These are phyloP conservation scores for Rosa hybrid DNA, from an alignment of 331 rosid genomes.

Conservation along the genomic window DNA sequence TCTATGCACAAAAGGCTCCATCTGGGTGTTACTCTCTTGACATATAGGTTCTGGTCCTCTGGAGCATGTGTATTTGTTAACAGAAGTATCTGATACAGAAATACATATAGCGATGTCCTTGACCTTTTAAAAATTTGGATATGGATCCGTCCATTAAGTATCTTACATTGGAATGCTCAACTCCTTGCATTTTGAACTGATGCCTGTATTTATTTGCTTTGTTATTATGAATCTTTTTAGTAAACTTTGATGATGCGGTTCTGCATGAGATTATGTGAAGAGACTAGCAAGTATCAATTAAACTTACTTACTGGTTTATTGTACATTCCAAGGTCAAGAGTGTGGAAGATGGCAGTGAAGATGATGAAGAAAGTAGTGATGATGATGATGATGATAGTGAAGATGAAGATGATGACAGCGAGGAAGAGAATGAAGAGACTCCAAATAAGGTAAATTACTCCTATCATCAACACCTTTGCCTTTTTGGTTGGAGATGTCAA, in stretches of 20 bases:
- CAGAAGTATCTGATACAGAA: neutral
- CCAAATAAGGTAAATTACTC: slow-evolving; percentile 44
- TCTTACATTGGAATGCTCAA: neutral
- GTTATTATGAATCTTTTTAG: neutral
- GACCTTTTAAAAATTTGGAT: neutral
- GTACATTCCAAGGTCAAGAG: slow-evolving; percentile 36
- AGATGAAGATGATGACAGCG: slow-evolving; percentile 32
- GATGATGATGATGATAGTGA: slow-evolving; percentile 24
- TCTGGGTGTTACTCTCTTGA: neutral
- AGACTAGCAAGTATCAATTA: neutral
- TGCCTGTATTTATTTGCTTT: neutral
- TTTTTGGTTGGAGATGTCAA: neutral
- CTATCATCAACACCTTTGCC: neutral
- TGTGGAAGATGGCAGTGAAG: slow-evolving; percentile 28
- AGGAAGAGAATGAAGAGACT: slow-evolving; percentile 45
- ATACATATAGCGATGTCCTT: neutral
- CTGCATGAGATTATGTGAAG: neutral
- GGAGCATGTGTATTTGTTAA: neutral
- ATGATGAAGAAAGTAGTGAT: slow-evolving; percentile 24
- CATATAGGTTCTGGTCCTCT: neutral
- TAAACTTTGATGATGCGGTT: neutral
- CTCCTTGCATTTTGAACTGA: slow-evolving; percentile 7
- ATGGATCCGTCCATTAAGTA: no score
- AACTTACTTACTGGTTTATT: neutral
- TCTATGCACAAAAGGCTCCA: neutral